Conservation (phyloP, 495 filamentous ascomycete genomes). For the Hyaloscypha finlandica region DNA sequence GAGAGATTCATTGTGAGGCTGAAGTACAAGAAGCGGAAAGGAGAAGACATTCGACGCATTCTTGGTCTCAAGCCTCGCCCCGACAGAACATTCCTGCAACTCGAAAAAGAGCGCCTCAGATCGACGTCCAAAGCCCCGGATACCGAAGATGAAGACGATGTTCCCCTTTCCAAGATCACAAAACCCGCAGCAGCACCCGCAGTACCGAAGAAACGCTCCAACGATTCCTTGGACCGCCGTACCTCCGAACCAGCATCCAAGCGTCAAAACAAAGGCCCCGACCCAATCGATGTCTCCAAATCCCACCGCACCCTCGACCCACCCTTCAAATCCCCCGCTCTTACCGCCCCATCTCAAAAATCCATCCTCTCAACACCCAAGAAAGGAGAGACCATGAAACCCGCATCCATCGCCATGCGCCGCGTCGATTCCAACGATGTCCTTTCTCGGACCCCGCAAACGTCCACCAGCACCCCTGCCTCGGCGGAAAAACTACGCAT, state of each 20-base stretch:
- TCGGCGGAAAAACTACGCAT: constrained; percentile 26
- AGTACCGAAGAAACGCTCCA: constrained; percentile 19
- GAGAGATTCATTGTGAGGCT: constrained; percentile 27
- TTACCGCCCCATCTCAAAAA: constrained; percentile 21
- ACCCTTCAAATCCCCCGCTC: constrained; percentile 27
- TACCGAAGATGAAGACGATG: constrained; percentile 9
- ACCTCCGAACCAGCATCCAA: constrained; percentile 24
- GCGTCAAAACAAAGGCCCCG: constrained; percentile 16
- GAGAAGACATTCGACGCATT: constrained; percentile 21
- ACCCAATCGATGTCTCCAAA: constrained; percentile 22
- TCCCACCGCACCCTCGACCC: constrained; percentile 14
- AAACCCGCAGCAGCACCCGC: neutral
- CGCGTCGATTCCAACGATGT: constrained; percentile 31
- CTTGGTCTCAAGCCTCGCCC: constrained; percentile 7
- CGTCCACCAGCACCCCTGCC: constrained; percentile 22
- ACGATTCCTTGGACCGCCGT: constrained; percentile 14
- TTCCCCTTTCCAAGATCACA: constrained; percentile 10
- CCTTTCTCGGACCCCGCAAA: constrained; percentile 32
- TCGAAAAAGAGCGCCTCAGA: constrained; percentile 18
- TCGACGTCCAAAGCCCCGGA: neutral
- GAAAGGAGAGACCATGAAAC: constrained; percentile 31
- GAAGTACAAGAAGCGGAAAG: constrained; percentile 29
- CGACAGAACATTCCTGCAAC: constrained; percentile 1
- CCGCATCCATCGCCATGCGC: constrained; percentile 28
- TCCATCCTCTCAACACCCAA: constrained; percentile 27